Evolutionary conservation across 768 basidiomycete genomes (phyloP), one percentile per base, ranked within the genome.

Genomic region (Boletus sp.): DNA sequence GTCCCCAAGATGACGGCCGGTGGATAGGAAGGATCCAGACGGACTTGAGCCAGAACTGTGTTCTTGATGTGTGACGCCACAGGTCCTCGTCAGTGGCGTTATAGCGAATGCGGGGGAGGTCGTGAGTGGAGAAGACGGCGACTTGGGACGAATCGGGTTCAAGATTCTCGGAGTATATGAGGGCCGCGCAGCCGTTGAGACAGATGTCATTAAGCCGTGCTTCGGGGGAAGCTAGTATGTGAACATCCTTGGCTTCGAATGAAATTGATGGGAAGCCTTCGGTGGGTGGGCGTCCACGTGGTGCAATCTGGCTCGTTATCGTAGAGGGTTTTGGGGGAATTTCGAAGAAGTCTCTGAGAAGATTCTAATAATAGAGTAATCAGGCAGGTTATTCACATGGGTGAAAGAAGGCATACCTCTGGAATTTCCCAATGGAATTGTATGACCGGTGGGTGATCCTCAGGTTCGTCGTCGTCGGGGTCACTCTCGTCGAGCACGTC

Each of bases 11-110:
- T 1, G 45, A 59, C 0, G 58, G 42, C 1, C 18, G 35, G 7
- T 59, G 55, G 1, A 59, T 59, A 0, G 57, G 57, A 0, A 58
- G 18, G 2, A 58, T 69, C 75, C 76, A 79, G 0, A 68, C 10
- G 0, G 50, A 3, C 45, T 70, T 72, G 1, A 35, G 20, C 76
- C 75, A 77, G 47, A 65, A 79, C 6, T 47, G 20, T 0, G 64
- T 64, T 1, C 41, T 37, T 0, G 30, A 24, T 0, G 48, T 57
- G 4, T 51, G 49, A 0, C 53, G 20, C 75, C 75, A 77, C 0
- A 78, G 14, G 0, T 60, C 54, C 0, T 50, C 32, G 20, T 67
- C 52, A 0, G 9, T 2, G 0, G 55, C 50, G 6, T 65, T 39
- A 17, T 54, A 48, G 0, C 36, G 0, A 7, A 57, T 29, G 11